A percentile compares a stretch with the other conserved stretches of the same genome.
Evolutionary conservation across 2,329 filamentous ascomycete genomes (phyloP).

Genomic region (Arthroderma sp.): DNA sequence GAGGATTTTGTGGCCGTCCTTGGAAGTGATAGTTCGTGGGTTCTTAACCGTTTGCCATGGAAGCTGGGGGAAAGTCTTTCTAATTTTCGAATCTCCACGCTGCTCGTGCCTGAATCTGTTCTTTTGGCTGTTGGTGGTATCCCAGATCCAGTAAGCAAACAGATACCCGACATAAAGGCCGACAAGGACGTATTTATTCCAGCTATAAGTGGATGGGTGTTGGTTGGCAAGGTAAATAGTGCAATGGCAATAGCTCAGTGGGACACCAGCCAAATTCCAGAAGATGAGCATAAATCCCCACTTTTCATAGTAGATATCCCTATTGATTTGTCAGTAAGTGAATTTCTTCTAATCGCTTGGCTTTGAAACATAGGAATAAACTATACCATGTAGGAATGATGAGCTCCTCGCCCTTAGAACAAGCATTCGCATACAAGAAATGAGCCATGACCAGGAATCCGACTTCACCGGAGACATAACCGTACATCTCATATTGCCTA

Average conservation of each 20-base stretch:
- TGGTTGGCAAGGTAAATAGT: conserved; percentile 82
- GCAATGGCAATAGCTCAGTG: conserved; percentile 85
- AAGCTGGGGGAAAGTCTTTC: conserved; percentile 79
- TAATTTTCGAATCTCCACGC: conserved; percentile 46
- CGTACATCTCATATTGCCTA: conserved; percentile 71
- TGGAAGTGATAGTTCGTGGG: conserved; percentile 61
- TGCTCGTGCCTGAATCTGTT: conserved; percentile 78
- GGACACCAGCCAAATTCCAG: conserved; percentile 89
- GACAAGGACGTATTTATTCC: conserved; percentile 55
- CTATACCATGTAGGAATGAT: conserved; percentile 70
- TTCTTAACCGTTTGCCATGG: conserved; percentile 75
- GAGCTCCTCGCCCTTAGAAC: conserved; percentile 80
- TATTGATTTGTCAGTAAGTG: conserved; percentile 16
- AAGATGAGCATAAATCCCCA: conserved; percentile 97
- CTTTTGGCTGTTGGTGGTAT: conserved; percentile 85
- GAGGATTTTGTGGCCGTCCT: conserved; percentile 62
- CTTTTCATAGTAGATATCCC: conserved; percentile 95
- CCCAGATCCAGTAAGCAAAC: conserved; percentile 82
- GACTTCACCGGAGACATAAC: conserved; percentile 76
- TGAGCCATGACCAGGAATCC: conserved; percentile 77
- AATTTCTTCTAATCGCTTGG: not conserved
- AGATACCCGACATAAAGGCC: conserved; percentile 59
- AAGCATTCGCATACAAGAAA: conserved; percentile 84
- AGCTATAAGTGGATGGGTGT: conserved; percentile 60
- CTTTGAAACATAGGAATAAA: conserved; percentile 6